A percentile compares a stretch with the other conserved stretches of the same genome.
These are phyloP conservation scores for Dictyostelium purpureum DNA, from an alignment of 78 protist species.

Conservation along the genomic window DNA sequence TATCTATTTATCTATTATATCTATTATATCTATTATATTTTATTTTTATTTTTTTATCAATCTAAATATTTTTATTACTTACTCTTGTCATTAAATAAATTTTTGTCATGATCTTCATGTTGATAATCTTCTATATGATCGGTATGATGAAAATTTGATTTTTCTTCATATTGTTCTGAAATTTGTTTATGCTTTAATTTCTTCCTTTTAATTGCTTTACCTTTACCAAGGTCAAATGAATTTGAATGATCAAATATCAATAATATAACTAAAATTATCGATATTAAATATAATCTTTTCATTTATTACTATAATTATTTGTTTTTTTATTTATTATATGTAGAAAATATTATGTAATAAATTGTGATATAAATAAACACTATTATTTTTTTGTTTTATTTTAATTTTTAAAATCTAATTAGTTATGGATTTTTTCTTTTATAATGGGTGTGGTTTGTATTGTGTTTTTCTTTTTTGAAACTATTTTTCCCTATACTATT, in stretches of 20 bases:
- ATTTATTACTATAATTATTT: too few relatives aligned
- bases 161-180: not conserved
- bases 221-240: not conserved
- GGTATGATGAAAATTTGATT: constrained; percentile 1
- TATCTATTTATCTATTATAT: not conserved
- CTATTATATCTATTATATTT: not conserved
- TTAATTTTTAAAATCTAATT: too few relatives aligned
- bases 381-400: too few relatives aligned
- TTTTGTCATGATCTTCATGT: not conserved
- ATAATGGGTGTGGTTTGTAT: too few relatives aligned
- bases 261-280: not conserved
- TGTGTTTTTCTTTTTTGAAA: too few relatives aligned
- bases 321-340: too few relatives aligned
- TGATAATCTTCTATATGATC: constrained; percentile 24
- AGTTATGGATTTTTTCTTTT: too few relatives aligned
- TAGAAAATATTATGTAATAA: too few relatives aligned
- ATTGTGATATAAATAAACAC: too few relatives aligned
- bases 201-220: not conserved
- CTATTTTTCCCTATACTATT: too few relatives aligned
- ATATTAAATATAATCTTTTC: too few relatives aligned
- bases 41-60: not conserved
- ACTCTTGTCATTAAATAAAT: not conserved
- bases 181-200: not conserved
- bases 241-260: not conserved
- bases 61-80: not conserved